Evolutionary conservation across 805 yeast species (phyloP), one percentile per base, ranked within the genome.

Genomic region (Barnettozyma salicaria): DNA sequence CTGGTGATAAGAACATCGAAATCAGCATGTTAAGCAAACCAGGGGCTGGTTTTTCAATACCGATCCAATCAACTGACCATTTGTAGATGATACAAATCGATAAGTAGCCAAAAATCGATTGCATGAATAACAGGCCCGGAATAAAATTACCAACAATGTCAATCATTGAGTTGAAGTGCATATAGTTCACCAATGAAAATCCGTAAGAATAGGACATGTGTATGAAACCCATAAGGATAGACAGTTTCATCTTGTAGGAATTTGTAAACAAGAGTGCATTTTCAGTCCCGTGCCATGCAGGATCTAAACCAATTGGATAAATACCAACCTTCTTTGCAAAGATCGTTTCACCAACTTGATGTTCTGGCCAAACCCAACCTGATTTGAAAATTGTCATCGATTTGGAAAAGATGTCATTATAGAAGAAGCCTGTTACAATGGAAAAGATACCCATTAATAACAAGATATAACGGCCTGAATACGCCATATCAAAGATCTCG

Each of bases 401-500:
- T 59, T 78, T 78, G 33, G 97, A 89, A 58, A 92, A 92, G 16
- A 90, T 55, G 73, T 92, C 99, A 61, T 92, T 92, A 70, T 92
- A 92, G 48, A 92, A 61, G 45, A 90, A 60, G 5, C 99, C 99
- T 1, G 97, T 92, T 64, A 87, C 90, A 76, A 92, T 85, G 36
- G 98, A 89, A 58, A 92, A 92, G 4, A 74, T 51, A 19, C 99
- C 99, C 99, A 92, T 92, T 43, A 92, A 64, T 43, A 88, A 66
- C 35, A 92, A 64, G 39, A 92, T 87, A 60, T 92, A 92, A 54
- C 99, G 77, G 30, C 99, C 99, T 14, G 79, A 65, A 59, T 70
- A 92, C 1, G 96, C 97, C 97, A 92, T 92, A 55, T 89, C 97
- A 52, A 88, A 85, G 34, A 94, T 87, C 59, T 92, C 98, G 56